Evolutionary conservation across 176 grass and related monocot genomes (phyloP), one percentile per base, ranked within the genome.

Genomic region (Carex littledalei): DNA sequence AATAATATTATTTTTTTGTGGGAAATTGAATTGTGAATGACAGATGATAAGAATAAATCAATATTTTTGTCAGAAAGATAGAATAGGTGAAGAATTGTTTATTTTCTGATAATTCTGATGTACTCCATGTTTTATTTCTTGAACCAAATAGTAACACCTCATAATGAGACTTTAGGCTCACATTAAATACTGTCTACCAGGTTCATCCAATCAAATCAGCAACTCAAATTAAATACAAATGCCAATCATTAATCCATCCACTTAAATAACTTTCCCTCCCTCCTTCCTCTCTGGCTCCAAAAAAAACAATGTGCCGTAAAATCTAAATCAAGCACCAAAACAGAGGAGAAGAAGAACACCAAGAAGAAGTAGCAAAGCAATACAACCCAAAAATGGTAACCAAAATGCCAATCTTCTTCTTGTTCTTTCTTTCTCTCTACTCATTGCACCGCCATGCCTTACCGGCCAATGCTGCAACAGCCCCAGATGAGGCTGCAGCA

Each of bases 341-440:
- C 58, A 65, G 91, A 84, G 89, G 89, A 84, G 89, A 75, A 72
- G 62, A 34, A 83, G 49, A 77, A 29, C 79, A 84, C 68, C 85
- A 88, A 88, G 85, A 82, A 81, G 88, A 29, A 81, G 69, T 11
- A 78, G 37, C 32, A 78, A 50, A 12, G 11, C 47, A 50, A 50
- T 12, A 26, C 62, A 79, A 32, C 22, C 22, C 61, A 14, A 56
- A 81, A 71, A 86, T 67, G 84, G 56, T 21, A 13, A 84, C 84
- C 85, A 91, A 80, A 74, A 82, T 79, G 83, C 24, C 56, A 73
- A 49, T 75, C 84, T 53, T 91, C 66, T 87, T 89, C 89, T 60
- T 90, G 73, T 84, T 81, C 57, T 13, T 41, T 65, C 72, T 89
- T 34, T 93, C 81, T 63, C 84, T 89, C 67, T 85, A 77, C 86